phyloP scores from a whole-genome alignment of 306 rosid species.

The Erythrophleum fordii region DNA sequence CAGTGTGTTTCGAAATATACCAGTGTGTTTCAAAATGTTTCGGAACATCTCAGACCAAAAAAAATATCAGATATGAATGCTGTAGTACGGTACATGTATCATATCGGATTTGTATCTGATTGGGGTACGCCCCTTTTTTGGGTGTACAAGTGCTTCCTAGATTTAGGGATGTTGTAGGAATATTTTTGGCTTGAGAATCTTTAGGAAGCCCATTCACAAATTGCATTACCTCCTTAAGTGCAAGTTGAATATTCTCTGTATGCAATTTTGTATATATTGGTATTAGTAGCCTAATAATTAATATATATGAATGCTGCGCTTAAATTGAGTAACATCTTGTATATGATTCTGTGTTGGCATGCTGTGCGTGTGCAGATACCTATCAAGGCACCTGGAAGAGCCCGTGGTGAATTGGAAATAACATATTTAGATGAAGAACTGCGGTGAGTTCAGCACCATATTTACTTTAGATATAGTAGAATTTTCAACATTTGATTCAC shows the following conservation, averaged over 20 bases:
- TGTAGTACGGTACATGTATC: too few relatives aligned
- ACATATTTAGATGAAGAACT: constrained; percentile 89
- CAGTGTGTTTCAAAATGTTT: too few relatives aligned
- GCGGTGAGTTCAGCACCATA: constrained; percentile 58
- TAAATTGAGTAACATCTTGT: neutral
- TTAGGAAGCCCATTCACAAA: neutral
- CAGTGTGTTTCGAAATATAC: too few relatives aligned
- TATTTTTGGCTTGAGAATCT: constrained; percentile 22
- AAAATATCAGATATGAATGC: too few relatives aligned
- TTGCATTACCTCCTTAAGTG: constrained; percentile 2
- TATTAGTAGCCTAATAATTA: neutral
- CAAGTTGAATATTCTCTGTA: neutral
- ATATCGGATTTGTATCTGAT: too few relatives aligned
- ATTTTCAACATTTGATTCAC: neutral
- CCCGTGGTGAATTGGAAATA: constrained; percentile 88
- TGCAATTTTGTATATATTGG: neutral
- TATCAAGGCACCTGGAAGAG: constrained; percentile 85
- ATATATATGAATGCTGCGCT: constrained; percentile 11
- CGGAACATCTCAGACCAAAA: too few relatives aligned
- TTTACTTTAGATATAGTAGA: constrained; percentile 15
- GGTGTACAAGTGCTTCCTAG: too few relatives aligned
- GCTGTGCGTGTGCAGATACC: constrained; percentile 58
- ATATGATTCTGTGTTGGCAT: constrained; percentile 15
- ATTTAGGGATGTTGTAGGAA: neutral
- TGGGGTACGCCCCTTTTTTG: too few relatives aligned